Percentiles rank a stretch among this genome's conserved stretches.
Evolutionary conservation across 768 basidiomycete genomes (phyloP).

Genomic region (Phaeotremella fagi): DNA sequence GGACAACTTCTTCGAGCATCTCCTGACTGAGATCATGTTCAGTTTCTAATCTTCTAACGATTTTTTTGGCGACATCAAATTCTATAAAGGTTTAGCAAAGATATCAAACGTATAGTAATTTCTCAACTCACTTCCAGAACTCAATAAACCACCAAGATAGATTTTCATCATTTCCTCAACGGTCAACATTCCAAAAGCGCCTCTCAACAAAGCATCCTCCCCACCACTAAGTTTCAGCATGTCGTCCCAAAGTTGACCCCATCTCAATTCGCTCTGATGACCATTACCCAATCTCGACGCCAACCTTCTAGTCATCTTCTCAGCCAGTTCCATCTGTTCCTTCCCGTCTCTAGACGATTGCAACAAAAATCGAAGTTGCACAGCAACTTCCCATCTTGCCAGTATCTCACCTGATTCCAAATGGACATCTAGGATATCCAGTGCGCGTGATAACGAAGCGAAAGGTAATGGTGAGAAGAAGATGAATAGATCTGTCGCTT

Average conservation of each 20-base stretch:
- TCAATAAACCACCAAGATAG: constrained; percentile 79
- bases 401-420: constrained; percentile 90
- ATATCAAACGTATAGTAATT: no score
- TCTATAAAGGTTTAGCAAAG: no score
- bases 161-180: constrained; percentile 69
- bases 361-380: constrained; percentile 83
- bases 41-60: constrained; percentile 55
- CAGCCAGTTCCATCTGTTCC: constrained; percentile 80
- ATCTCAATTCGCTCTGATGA: constrained; percentile 57
- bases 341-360: constrained; percentile 62
- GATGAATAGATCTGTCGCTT: constrained; percentile 65
- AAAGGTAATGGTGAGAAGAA: constrained; percentile 79
- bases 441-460: constrained; percentile 67
- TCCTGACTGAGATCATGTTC: constrained; percentile 55
- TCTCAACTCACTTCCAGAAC: constrained; percentile 78
- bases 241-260: constrained; percentile 82
- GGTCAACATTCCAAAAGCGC: constrained; percentile 74
- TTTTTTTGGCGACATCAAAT: constrained; percentile 52
- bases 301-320: constrained; percentile 61
- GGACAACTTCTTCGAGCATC: constrained; percentile 69
- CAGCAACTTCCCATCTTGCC: constrained; percentile 76
- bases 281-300: not conserved
- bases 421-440: constrained; percentile 91
- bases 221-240: constrained; percentile 71
- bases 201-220: constrained; percentile 61